phyloP scores from a whole-genome alignment of 2,329 filamentous ascomycete genomes.

The Leptosphaerulina australis region DNA sequence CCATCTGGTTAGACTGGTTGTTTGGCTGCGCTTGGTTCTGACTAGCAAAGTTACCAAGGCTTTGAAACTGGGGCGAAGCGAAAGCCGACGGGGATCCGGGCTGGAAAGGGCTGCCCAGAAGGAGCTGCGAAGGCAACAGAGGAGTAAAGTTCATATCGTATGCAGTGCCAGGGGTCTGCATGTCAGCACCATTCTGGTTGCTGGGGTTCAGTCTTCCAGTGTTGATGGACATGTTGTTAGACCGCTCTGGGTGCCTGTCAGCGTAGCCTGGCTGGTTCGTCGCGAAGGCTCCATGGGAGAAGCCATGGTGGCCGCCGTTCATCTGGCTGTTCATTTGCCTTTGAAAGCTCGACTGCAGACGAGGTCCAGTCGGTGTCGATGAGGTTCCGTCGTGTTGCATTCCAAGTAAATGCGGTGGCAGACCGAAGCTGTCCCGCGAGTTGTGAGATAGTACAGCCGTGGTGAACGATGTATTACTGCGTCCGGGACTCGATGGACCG shows the following conservation, averaged over 20 bases:
- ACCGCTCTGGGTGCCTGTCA: constrained; percentile 82
- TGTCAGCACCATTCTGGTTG: constrained; percentile 68
- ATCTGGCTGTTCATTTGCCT: constrained; percentile 67
- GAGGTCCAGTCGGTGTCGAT: constrained; percentile 62
- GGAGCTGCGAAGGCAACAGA: constrained; percentile 88
- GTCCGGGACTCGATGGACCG: constrained; percentile 57
- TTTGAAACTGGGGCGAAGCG: constrained; percentile 89
- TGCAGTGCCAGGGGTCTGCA: constrained; percentile 84
- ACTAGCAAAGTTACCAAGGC: constrained; percentile 70
- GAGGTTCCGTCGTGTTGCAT: constrained; percentile 83
- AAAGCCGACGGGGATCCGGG: constrained; percentile 91
- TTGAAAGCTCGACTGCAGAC: constrained; percentile 68
- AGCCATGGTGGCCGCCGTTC: constrained; percentile 76
- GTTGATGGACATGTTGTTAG: constrained; percentile 91
- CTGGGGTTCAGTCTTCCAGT: constrained; percentile 69
- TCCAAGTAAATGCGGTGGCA: constrained; percentile 79
- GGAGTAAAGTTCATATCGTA: constrained; percentile 99
- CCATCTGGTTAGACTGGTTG: constrained; percentile 65
- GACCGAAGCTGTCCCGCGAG: constrained; percentile 83
- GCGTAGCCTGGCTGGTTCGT: constrained; percentile 83
- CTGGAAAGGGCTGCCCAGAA: constrained; percentile 96
- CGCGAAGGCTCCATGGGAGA: constrained; percentile 90
- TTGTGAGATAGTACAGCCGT: constrained; percentile 81
- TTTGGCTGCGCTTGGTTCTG: constrained; percentile 65
- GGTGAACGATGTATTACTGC: constrained; percentile 67